Base-by-base conservation (phyloP, 2,329 filamentous ascomycete genomes). In the Neophaeococcomyces aloes region DNA sequence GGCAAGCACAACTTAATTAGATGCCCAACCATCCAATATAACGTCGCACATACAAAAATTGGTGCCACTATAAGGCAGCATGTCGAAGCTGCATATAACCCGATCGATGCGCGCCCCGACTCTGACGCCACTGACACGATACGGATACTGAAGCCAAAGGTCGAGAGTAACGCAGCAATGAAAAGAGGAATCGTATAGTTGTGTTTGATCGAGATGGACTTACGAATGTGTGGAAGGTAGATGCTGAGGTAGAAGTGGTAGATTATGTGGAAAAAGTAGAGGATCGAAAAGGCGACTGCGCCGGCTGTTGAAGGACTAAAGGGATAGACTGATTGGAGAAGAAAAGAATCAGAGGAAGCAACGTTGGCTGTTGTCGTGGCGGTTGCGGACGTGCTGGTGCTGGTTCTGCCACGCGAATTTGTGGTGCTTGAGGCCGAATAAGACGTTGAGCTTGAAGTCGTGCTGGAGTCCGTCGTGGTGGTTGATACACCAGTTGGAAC, bases 1-100 rank as follows among this genome's bases (percentile, higher is more conserved):
- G 62, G 61, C 1, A 69, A 59, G 7, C 63, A 62, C 8, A 57
- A 53, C 8, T 61, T 55, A 42, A 71, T 66, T 4, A 74, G 56
- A 10, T 66, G 63, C n/a, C 66, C 68, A 40, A 74, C 65, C 35
- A 74, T 63, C 41, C 74, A 62, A 54, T 74, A 74, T 44, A 72
- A 67, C 2, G 67, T 69, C 0, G 70, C 71, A 13, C 68, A 68
- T 38, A 72, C 56, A 40, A 73, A 63, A 32, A 72, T 60, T 0
- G 71, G 71, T 0, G 69, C 67, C 31, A 74, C 59, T 10, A 72
- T 65, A n/a, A 70, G 66, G 17, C 69, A 58, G 0, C 62, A 63
- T 3, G 61, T 50, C 1, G 61, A 65, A 30, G 60, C 50, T 4
- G 68, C 61, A 42, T 67, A 70, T 1, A 65, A 55, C 1, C 56